These are phyloP conservation scores for Lolium perenne DNA, from an alignment of 176 grass and related monocot genomes.

Conservation along the genomic window DNA sequence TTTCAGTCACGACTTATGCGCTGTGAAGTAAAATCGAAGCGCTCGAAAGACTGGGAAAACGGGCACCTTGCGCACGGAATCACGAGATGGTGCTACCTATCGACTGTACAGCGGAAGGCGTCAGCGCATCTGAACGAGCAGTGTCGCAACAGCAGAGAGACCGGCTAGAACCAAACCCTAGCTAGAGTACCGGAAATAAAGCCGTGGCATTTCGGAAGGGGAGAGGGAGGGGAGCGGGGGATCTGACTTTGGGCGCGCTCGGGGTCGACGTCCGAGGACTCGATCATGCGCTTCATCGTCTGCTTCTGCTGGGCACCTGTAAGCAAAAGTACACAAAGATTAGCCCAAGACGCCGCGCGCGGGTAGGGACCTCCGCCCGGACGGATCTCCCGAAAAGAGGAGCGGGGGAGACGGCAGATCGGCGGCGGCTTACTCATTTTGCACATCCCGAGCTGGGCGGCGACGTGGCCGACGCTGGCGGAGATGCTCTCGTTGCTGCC, in stretches of 20 bases:
- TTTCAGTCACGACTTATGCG: not conserved
- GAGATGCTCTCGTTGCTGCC: not conserved
- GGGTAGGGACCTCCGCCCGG: not conserved
- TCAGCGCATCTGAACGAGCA: not conserved
- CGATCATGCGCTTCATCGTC: slow-evolving; percentile 1
- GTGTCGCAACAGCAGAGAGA: too few relatives aligned
- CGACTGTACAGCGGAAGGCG: not conserved
- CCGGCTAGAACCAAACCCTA: not conserved
- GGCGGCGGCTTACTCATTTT: not conserved
- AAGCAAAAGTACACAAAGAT: not conserved
- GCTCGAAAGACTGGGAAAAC: too few relatives aligned
- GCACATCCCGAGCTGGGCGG: slow-evolving; percentile 15
- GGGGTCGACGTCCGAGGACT: slow-evolving; percentile 5
- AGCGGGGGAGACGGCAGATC: not conserved
- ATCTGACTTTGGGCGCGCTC: not conserved
- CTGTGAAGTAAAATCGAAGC: not conserved
- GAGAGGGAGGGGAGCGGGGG: not conserved
- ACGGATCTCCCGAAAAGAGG: not conserved
- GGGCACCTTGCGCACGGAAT: not conserved
- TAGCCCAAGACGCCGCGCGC: not conserved
- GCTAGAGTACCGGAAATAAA: not conserved
- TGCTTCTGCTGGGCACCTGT: not conserved
- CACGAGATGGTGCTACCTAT: not conserved
- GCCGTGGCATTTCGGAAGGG: not conserved
- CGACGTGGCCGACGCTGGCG: not conserved